phyloP scores from a whole-genome alignment of 163 green algal genomes.

The Trebouxia gelatinosa region DNA sequence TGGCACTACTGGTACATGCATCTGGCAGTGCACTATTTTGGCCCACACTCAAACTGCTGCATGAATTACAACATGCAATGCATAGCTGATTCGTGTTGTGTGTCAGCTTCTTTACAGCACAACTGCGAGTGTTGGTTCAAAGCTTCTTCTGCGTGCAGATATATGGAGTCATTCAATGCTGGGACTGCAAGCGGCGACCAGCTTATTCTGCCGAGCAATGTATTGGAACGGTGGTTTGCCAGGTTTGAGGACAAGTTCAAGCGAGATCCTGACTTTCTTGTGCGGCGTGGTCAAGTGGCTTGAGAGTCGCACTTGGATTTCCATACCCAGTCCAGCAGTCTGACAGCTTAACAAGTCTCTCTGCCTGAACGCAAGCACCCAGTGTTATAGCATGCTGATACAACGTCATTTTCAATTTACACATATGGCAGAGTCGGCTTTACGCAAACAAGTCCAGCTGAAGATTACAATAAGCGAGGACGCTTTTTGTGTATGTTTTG shows the following conservation, averaged over 20 bases:
- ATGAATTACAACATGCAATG: slow-evolving; percentile 53
- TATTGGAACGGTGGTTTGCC: slow-evolving; percentile 66
- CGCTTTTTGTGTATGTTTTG: too few species aligned
- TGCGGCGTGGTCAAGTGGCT: slow-evolving; percentile 1
- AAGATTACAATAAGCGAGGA: too few species aligned
- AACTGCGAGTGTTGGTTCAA: neutral
- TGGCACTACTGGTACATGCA: neutral
- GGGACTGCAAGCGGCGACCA: slow-evolving; percentile 38
- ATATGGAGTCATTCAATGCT: slow-evolving; percentile 39
- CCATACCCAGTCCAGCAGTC: too few species aligned
- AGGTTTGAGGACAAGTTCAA: slow-evolving; percentile 71
- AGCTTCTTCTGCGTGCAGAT: slow-evolving; percentile 27
- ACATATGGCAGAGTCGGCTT: too few species aligned
- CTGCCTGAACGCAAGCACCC: too few species aligned
- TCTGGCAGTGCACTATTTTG: neutral
- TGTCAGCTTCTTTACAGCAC: neutral
- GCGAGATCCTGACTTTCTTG: slow-evolving; percentile 26
- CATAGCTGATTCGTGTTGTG: neutral
- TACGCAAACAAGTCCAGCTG: too few species aligned
- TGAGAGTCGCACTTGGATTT: neutral
- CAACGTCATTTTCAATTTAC: too few species aligned
- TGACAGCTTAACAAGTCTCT: too few species aligned
- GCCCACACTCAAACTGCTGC: neutral
- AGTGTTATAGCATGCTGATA: too few species aligned
- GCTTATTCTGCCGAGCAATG: slow-evolving; percentile 50